A percentile compares a stretch with the other conserved stretches of the same genome.
Evolutionary conservation across 495 filamentous ascomycete species (phyloP).

Genomic region (Xylaria bambusicola): DNA sequence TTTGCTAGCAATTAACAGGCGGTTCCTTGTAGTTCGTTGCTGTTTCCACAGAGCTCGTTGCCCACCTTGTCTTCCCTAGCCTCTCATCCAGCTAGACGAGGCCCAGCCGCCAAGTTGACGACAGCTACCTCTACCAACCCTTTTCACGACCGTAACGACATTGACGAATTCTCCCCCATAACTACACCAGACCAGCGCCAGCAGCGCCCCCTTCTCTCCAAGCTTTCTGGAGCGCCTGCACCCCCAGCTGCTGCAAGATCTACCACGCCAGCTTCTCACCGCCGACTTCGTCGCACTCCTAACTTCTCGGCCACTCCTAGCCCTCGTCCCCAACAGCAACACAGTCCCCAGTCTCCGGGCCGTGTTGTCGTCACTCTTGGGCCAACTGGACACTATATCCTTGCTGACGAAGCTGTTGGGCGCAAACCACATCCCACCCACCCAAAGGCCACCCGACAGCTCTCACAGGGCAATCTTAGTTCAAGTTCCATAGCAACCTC

Average conservation of each 20-base stretch:
- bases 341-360: conserved; percentile 35
- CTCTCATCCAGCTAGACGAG: conserved; percentile 33
- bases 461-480: conserved; percentile 47
- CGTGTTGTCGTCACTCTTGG: conserved; percentile 33
- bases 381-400: conserved; percentile 30
- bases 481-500: conserved; percentile 41
- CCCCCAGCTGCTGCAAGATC: conserved; percentile 27
- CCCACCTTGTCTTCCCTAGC: conserved; percentile 49
- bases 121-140: conserved; percentile 31
- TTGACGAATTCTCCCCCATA: conserved; percentile 35
- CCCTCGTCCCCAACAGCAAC: conserved; percentile 37
- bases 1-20: conserved; percentile 4
- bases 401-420: conserved; percentile 21
- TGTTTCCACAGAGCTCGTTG: conserved; percentile 3
- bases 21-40: conserved; percentile 6
- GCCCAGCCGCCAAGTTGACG: conserved; percentile 46
- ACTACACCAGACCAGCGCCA: conserved; percentile 42
- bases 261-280: conserved; percentile 43
- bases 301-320: conserved; percentile 47
- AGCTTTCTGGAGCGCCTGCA: conserved; percentile 30
- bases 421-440: conserved; percentile 22
- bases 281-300: conserved; percentile 49
- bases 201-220: conserved; percentile 41
- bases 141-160: conserved; percentile 48
- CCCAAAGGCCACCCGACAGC: conserved; percentile 37